A percentile compares a stretch with the other conserved stretches of the same genome.
Conservation (phyloP, 2,329 filamentous ascomycete species). For the Aspergillus nomiae region DNA sequence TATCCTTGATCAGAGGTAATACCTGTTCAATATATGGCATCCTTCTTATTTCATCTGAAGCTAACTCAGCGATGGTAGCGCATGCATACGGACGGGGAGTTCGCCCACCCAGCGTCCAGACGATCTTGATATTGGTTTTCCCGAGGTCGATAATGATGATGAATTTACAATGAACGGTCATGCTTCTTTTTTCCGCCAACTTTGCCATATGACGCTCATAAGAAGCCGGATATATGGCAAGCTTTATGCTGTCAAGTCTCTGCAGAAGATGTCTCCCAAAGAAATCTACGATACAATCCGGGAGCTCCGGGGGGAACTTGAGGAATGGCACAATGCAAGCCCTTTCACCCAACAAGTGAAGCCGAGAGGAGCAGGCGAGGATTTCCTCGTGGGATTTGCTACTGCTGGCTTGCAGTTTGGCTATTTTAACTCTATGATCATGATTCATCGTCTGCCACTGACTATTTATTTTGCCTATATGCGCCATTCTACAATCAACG, state of each 20-base stretch:
- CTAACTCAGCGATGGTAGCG: slow-evolving; percentile 39
- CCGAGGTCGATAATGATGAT: slow-evolving; percentile 83
- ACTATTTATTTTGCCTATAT: slow-evolving; percentile 90
- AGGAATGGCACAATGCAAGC: slow-evolving; percentile 89
- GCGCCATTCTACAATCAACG: slow-evolving; percentile 74
- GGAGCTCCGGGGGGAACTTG: slow-evolving; percentile 79
- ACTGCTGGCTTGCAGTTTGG: slow-evolving; percentile 88
- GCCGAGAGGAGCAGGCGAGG: slow-evolving; percentile 81
- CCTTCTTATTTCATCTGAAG: not conserved
- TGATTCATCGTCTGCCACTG: slow-evolving; percentile 93
- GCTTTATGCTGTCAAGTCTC: slow-evolving; percentile 84
- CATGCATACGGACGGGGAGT: slow-evolving; percentile 66
- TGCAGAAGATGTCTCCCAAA: slow-evolving; percentile 75
- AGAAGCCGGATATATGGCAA: slow-evolving; percentile 88
- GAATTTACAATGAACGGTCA: slow-evolving; percentile 81
- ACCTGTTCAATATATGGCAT: not conserved
- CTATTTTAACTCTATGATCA: slow-evolving; percentile 95
- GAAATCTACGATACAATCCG: slow-evolving; percentile 89
- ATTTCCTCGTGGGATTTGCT: slow-evolving; percentile 85
- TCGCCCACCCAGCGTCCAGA: slow-evolving; percentile 71
- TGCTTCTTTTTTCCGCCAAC: slow-evolving; percentile 88
- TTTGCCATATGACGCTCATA: slow-evolving; percentile 85
- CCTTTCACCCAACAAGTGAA: slow-evolving; percentile 86
- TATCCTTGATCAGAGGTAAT: slow-evolving; percentile 67
- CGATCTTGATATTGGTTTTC: slow-evolving; percentile 90